phyloP scores from a whole-genome alignment of 164 flowering plant species.

The Houttuynia cordata region DNA sequence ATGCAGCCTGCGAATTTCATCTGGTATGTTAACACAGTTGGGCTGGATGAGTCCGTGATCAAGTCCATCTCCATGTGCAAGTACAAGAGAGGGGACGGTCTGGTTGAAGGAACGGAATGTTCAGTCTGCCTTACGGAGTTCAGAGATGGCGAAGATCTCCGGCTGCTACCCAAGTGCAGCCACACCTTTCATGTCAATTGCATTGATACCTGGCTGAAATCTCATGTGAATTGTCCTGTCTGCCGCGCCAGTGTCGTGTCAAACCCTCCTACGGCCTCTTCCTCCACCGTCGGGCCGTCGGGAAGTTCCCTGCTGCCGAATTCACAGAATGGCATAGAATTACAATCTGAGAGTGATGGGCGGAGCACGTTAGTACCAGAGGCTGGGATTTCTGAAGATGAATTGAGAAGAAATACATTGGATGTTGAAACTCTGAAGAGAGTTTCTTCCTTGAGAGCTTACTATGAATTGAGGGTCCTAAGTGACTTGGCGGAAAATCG shows the following conservation, averaged over 20 bases:
- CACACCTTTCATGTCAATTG: constrained; percentile 66
- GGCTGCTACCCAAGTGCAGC: constrained; percentile 60
- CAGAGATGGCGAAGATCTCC: constrained; percentile 34
- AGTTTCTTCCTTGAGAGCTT: background rate
- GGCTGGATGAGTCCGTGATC: constrained; percentile 66
- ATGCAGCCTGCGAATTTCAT: constrained; percentile 21
- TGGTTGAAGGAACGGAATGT: constrained; percentile 58
- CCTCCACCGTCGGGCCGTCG: background rate
- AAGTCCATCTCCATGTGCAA: constrained; percentile 51
- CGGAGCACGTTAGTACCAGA: background rate
- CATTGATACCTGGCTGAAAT: constrained; percentile 66
- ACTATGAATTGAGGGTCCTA: constrained; percentile 8
- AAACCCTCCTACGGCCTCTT: background rate
- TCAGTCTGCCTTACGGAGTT: constrained; percentile 61
- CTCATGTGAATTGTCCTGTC: constrained; percentile 54
- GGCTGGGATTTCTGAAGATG: constrained; percentile 4
- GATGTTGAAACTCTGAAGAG: constrained; percentile 1
- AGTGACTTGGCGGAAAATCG: constrained; percentile 24
- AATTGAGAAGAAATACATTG: constrained; percentile 2
- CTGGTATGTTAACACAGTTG: constrained; percentile 32
- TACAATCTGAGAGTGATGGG: background rate
- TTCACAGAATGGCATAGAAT: background rate
- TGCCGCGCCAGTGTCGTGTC: constrained; percentile 46
- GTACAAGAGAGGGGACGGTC: constrained; percentile 55
- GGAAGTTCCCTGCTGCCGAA: background rate